Base-by-base conservation (phyloP, 371 early-diverging fungal genomes). In the Actinomortierella wolfii region DNA sequence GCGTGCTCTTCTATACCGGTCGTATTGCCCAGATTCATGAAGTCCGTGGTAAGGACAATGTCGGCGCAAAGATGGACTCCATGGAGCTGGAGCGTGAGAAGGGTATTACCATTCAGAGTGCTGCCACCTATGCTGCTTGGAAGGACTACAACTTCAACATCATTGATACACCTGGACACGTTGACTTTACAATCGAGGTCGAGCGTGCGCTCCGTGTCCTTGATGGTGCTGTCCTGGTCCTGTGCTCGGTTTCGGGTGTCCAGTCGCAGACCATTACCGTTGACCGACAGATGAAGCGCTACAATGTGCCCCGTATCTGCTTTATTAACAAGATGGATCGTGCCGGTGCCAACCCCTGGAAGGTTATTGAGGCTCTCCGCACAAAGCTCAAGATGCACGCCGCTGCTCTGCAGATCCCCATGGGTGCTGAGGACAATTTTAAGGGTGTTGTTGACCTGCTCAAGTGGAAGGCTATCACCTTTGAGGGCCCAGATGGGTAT, bases 51-150 rank as follows among this genome's bases (percentile, higher is more conserved):
- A 94, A 92, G 78, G 97, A 98, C 79, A 90, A 92, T 76, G 97
- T 97, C 23, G 98, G 98, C 56, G 98, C 99, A 20, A 97, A 94
- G 76, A 97, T 98, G 98, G 99, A 98, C 80, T 96, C 94, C 50
- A 97, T 98, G 97, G 97, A 97, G 51, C 85, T 97, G 46, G 99
- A 98, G 82, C 86, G 97, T 66, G 98, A 97, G 78, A 94, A 95
- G 83, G 96, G 95, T 56, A 95, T 95, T 64, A 95, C 95, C 48
- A 94, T 95, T 64, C 92, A 94, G 80, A 89, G 89, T 24, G 95
- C 95, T 21, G 94, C 95, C 21, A 94, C 94, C 18, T 92, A 89
- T 77, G 89, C 90, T 9, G 76, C 82, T 40, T 95, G 94, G 94
- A 70, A 76, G 56, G 89, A 90, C 53, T 74, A 87, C 65, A 90